A percentile compares a stretch with the other conserved stretches of the same genome.
These are phyloP conservation scores for Torulaspora delbrueckii DNA, from an alignment of 805 yeast species.

Conservation along the genomic window DNA sequence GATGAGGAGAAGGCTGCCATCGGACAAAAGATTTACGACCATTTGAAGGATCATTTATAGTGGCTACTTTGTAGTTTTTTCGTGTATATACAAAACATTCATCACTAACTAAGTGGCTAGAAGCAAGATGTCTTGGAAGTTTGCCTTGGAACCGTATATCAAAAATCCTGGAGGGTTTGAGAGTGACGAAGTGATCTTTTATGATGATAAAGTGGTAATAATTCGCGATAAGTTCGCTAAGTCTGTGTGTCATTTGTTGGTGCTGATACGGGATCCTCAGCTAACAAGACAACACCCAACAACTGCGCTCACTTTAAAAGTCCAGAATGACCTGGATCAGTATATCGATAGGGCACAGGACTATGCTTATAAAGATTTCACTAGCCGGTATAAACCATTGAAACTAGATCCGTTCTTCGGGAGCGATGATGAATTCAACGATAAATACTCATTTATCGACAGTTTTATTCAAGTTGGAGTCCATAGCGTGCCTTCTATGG, in stretches of 20 bases:
- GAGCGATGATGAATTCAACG: slow-evolving; percentile 13
- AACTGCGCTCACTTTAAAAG: slow-evolving; percentile 38
- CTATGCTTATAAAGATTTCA: slow-evolving; percentile 31
- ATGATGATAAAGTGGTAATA: slow-evolving; percentile 51
- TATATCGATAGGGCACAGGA: slow-evolving; percentile 24
- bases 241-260: slow-evolving; percentile 52
- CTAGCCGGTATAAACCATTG: slow-evolving; percentile 7
- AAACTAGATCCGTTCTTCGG: slow-evolving; percentile 15
- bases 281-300: slow-evolving; percentile 48
- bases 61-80: not conserved
- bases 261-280: slow-evolving; percentile 48
- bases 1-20: slow-evolving; percentile 42
- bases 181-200: slow-evolving; percentile 39
- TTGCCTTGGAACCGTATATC: slow-evolving; percentile 47
- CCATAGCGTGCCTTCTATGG: slow-evolving; percentile 66
- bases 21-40: slow-evolving; percentile 34
- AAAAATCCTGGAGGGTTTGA: slow-evolving; percentile 40
- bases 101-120: not conserved
- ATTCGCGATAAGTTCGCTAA: slow-evolving; percentile 62
- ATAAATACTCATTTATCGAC: slow-evolving; percentile 19
- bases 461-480: slow-evolving; percentile 50
- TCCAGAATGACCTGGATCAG: slow-evolving; percentile 39
- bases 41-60: slow-evolving; percentile 14
- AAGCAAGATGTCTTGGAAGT: slow-evolving; percentile 43
- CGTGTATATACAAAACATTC: slow-evolving; percentile 11